Evolutionary conservation across 345 rosid species (phyloP).

Genomic region (Hibiscus trionum): DNA sequence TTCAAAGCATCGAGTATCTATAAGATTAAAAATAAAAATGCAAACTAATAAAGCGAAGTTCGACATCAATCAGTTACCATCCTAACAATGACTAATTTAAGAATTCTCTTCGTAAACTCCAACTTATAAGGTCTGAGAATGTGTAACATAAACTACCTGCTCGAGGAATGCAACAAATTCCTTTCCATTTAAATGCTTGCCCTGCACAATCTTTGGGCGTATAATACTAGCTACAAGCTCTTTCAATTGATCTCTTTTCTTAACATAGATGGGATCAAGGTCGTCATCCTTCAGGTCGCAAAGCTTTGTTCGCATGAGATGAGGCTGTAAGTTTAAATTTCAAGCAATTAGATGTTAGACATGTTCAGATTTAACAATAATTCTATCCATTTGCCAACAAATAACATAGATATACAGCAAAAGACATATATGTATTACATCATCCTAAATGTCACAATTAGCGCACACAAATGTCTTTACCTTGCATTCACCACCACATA

Average conservation of each 20-base stretch:
- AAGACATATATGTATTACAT: conserved; percentile 3
- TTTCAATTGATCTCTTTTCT: conserved; percentile 76
- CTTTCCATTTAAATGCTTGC: conserved; percentile 72
- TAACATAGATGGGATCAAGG: conserved; percentile 71
- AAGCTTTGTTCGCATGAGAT: conserved; percentile 90
- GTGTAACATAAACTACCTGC: conserved; percentile 44
- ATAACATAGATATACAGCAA: background rate
- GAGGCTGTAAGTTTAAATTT: conserved; percentile 54
- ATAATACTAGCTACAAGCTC: conserved; percentile 64
- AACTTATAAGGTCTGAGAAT: background rate
- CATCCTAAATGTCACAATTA: background rate
- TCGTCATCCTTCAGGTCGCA: conserved; percentile 92
- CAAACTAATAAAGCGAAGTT: background rate
- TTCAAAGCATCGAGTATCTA: conserved; percentile 97
- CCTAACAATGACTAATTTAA: background rate
- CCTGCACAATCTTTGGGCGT: conserved; percentile 94
- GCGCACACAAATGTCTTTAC: background rate
- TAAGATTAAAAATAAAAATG: conserved; percentile 18
- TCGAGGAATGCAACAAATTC: conserved; percentile 87
- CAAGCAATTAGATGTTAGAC: conserved; percentile 20
- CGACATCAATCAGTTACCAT: background rate
- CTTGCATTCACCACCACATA: background rate
- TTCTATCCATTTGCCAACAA: background rate
- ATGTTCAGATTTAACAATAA: conserved; percentile 10
- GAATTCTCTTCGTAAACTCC: conserved; percentile 1